Evolutionary conservation across 1,284 basidiomycete species (phyloP).

Genomic region (Stygiomarasmius scandens): DNA sequence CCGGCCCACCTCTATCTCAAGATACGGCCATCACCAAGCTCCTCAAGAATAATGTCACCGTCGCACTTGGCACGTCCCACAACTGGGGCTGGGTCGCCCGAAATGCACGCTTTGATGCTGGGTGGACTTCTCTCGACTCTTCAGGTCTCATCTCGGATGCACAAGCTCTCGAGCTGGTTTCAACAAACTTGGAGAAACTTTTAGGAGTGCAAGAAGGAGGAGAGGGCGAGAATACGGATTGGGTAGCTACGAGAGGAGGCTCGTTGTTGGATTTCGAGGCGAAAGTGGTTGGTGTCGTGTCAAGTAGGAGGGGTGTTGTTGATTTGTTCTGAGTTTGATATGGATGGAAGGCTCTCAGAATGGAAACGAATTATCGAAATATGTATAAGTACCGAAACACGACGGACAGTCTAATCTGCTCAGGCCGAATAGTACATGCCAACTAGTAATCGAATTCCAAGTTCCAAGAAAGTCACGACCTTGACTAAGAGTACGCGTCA

Average conservation of each 20-base stretch:
- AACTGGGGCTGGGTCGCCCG: conserved; percentile 56
- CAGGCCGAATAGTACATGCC: too few species aligned
- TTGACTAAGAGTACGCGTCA: too few species aligned
- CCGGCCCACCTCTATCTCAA: conserved; percentile 69
- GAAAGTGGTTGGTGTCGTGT: conserved; percentile 49
- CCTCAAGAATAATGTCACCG: conserved; percentile 62
- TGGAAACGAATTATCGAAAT: too few species aligned
- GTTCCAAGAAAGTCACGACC: too few species aligned
- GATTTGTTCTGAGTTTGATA: conserved; percentile 35
- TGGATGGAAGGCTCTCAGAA: too few species aligned
- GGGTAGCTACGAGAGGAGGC: conserved; percentile 57
- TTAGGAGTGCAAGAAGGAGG: conserved; percentile 33
- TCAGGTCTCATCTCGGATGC: conserved; percentile 21
- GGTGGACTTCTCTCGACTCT: conserved; percentile 55
- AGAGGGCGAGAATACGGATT: conserved; percentile 34
- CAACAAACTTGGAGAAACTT: conserved; percentile 42
- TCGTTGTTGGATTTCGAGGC: conserved; percentile 47
- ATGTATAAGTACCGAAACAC: too few species aligned
- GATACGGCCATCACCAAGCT: conserved; percentile 59
- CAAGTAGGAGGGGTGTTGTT: conserved; percentile 31
- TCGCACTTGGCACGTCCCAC: conserved; percentile 65
- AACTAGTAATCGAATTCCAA: too few species aligned
- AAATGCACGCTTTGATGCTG: conserved; percentile 73
- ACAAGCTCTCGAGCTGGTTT: conserved; percentile 23
- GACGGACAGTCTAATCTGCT: too few species aligned